phyloP scores from a whole-genome alignment of 108 stramenopile genomes.

The Discostella stelligeroides region DNA sequence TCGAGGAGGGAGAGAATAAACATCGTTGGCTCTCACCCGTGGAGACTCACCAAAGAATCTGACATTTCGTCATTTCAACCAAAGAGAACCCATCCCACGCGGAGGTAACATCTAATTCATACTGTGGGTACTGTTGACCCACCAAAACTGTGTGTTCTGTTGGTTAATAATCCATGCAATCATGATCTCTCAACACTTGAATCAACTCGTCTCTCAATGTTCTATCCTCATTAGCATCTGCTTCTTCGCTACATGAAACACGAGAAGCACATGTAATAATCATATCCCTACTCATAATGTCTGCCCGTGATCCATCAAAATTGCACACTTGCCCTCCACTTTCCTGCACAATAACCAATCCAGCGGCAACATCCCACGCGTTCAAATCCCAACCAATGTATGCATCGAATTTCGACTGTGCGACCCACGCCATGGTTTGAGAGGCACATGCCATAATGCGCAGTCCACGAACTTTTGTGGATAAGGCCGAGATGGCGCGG shows the following conservation, averaged over 20 bases:
- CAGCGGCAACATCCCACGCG: slow-evolving; percentile 83
- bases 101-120: no score
- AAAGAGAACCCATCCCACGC: no score
- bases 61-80: no score
- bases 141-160: no score
- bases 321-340: slow-evolving; percentile 76
- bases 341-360: slow-evolving; percentile 72
- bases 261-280: slow-evolving; percentile 46
- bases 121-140: no score
- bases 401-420: slow-evolving; percentile 71
- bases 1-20: no score
- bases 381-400: slow-evolving; percentile 86
- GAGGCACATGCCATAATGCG: slow-evolving; percentile 86
- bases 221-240: slow-evolving; percentile 35
- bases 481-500: slow-evolving; percentile 62
- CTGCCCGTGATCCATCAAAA: slow-evolving; percentile 55
- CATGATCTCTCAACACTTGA: slow-evolving; percentile 25
- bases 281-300: slow-evolving; percentile 47
- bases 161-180: not conserved
- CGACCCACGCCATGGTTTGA: slow-evolving; percentile 84
- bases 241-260: no score
- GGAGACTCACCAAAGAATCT: no score
- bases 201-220: slow-evolving; percentile 46
- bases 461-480: slow-evolving; percentile 74
- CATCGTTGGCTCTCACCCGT: no score